Base-by-base conservation (phyloP, 1,284 basidiomycete genomes). In the Malassezia pachydermatis region DNA sequence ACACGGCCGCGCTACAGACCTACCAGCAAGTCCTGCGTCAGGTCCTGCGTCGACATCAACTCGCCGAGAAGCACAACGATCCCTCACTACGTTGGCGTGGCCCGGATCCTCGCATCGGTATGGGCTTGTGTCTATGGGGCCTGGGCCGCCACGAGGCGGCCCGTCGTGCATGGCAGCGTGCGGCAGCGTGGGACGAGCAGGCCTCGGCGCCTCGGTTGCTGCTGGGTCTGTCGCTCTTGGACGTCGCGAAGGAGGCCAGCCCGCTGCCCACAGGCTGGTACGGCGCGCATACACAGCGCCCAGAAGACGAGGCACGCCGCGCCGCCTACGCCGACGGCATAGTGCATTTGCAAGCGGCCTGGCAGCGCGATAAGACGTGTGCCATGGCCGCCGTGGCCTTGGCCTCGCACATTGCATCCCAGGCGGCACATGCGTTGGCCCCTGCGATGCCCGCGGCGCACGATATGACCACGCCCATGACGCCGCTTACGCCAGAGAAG, bases 71-170 rank as follows among this genome's bases (percentile, higher is more conserved):
- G 13, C 52, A 52, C 20, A 35, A 58, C 19, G 55, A 53, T 11
- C 35, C 52, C 39, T 42, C 28, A 5, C 45, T 59, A 22, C 48
- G 50, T 13, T 59, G 59, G 65, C 42, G 47, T 7, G 67, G 68
- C 4, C 65, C 68, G 17, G 68, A 71, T 35, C 59, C 68, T 19
- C 62, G 68, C 19, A 52, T 71, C 20, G 68, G 68, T 9, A 61
- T 71, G 25, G 68, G 68, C 28, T 59, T 71, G 43, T 67, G 62
- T 35, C 61, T 70, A 22, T 60, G 57, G 51, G 62, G 57, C n/a
- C 52, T 70, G 14, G 65, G 62, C 22, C 55, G 57, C 17, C 57
- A 58, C 46, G 60, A 62, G 35, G 55, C 65, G 14, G 68, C 68
- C 22, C 45, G 62, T 4, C 60, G 66, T 23, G 68, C 68, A 2